Percentiles rank a stretch among this genome's conserved stretches.
Evolutionary conservation across 805 yeast species (phyloP).

Genomic region (Yarrowia yakushimensis): DNA sequence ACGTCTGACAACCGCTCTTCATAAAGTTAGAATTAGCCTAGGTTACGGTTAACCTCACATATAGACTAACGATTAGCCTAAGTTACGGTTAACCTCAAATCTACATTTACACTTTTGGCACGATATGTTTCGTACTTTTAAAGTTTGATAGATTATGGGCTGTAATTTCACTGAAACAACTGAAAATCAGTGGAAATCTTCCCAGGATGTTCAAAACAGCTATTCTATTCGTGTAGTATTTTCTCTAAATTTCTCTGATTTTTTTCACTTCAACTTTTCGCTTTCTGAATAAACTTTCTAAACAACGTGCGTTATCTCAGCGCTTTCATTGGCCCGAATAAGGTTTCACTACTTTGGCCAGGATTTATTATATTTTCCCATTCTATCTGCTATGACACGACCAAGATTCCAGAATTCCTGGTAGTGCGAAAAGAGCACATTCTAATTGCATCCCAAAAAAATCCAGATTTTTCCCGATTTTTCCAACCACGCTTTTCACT

Average conservation of each 20-base stretch:
- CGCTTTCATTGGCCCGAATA: slow-evolving; percentile 16
- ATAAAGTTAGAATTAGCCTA: background rate
- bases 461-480: background rate
- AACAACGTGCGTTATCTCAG: slow-evolving; percentile 9
- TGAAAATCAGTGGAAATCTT: too few relatives aligned
- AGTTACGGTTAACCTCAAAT: background rate
- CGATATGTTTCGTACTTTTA: too few relatives aligned
- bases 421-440: too few relatives aligned
- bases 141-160: too few relatives aligned
- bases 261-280: background rate
- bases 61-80: background rate
- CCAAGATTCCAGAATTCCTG: too few relatives aligned
- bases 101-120: background rate
- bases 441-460: too few relatives aligned
- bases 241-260: background rate
- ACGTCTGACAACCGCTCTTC: background rate
- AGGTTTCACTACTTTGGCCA: background rate
- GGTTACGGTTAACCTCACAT: background rate
- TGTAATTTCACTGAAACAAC: too few relatives aligned
- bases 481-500: too few relatives aligned
- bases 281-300: background rate
- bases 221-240: too few relatives aligned
- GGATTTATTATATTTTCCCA: too few relatives aligned
- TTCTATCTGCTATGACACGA: too few relatives aligned
- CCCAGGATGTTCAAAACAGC: too few relatives aligned